Evolutionary conservation across 2,329 filamentous ascomycete genomes (phyloP), one percentile per base, ranked within the genome.

Genomic region (Fusarium oligoseptatum): DNA sequence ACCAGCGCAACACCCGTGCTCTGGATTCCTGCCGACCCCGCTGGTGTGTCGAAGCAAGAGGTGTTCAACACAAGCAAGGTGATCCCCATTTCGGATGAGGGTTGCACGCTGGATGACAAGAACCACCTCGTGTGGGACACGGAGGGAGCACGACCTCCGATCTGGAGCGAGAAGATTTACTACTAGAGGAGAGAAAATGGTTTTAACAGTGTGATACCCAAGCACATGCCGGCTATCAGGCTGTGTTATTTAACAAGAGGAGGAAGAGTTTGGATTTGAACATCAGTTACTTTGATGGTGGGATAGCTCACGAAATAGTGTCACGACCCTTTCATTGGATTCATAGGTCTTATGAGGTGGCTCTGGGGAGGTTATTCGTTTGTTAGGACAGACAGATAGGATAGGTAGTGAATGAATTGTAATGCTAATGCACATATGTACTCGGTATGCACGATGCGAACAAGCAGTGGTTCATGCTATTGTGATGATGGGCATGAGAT

Each of bases 21-120:
- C 34, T 97, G 94, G 94, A 91, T 97, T 32, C 94, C 94, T 1
- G 87, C 89, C 63, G 94, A 97, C 79, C 85, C 87, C 1, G 88
- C 89, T 29, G 92, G 93, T 27, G 88, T 96, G 41, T 93, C 90
- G 67, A 85, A 85, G 76, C 93, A 95, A 79, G 94, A 95, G 82
- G 87, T 95, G 67, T 85, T 86, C 45, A 89, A 94, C 74, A 92
- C 91, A 0, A 86, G 87, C 75, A 89, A 89, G 73, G 88, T 93
- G 27, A 92, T 94, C 48, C 87, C 89, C 6, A 94, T 94, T 75
- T 92, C 91, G 0, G 94, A 97, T 77, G 90, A 93, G 70, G 93
- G 92, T 7, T 92, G 92, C 15, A 89, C 85, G 71, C 81, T 97
- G 66, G 88, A 94, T 74, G 92, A 92, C 77, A 93, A 94, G 84